Percentiles rank a stretch among this genome's conserved stretches.
Conservation (phyloP, 257 asterid genomes). For the Salvia hispanica region DNA sequence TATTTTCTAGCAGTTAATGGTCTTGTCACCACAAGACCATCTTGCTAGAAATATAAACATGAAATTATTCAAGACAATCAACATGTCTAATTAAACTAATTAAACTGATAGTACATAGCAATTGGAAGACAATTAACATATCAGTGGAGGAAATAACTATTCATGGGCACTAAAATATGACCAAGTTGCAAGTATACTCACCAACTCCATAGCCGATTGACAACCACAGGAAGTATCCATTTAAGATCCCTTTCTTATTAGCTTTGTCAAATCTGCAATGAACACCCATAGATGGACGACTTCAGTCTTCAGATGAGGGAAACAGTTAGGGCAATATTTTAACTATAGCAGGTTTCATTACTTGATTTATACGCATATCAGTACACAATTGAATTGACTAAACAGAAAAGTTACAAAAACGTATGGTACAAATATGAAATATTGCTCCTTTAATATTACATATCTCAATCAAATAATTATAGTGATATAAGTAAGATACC, state of each 20-base stretch:
- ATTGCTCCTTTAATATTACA: constrained; percentile 4
- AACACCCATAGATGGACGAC: constrained; percentile 18
- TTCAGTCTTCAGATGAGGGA: constrained; percentile 14
- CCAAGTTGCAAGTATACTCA: constrained; percentile 42
- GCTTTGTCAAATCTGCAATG: constrained; percentile 87
- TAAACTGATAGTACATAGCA: neutral
- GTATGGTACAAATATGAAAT: no score
- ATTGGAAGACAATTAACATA: constrained; percentile 12
- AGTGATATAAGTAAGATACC: constrained; percentile 49
- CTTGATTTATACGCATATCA: no score
- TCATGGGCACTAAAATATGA: constrained; percentile 9
- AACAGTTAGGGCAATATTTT: neutral
- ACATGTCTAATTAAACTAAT: neutral
- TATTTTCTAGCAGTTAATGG: no score
- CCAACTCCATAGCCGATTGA: constrained; percentile 85
- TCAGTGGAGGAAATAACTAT: neutral
- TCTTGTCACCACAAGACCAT: neutral
- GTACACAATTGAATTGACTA: no score
- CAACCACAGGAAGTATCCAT: constrained; percentile 90
- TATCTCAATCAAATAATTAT: constrained; percentile 12
- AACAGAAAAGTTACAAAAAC: no score
- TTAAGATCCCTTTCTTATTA: constrained; percentile 55
- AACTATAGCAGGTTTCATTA: neutral
- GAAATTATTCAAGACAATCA: neutral
- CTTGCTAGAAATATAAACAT: neutral